Evolutionary conservation across 495 filamentous ascomycete species (phyloP).

Genomic region (Hypoxylon trugodes): DNA sequence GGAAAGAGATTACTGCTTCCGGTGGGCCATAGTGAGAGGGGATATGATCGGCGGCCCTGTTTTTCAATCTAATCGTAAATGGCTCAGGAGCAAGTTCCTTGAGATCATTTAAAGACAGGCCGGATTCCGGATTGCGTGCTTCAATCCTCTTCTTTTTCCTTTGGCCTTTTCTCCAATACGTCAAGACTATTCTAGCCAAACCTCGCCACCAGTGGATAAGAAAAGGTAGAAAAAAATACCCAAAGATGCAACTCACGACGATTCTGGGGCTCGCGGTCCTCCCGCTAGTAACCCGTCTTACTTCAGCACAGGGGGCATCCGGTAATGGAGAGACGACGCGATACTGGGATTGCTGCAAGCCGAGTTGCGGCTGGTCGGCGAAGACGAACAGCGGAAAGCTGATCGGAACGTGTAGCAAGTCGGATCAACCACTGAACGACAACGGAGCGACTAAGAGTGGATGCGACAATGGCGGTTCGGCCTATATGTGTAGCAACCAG

Average conservation of each 20-base stretch:
- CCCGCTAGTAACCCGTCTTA: constrained; percentile 13
- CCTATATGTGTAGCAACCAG: constrained; percentile 71
- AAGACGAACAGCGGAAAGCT: constrained; percentile 59
- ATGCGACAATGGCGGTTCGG: constrained; percentile 62
- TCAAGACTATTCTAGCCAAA: neutral
- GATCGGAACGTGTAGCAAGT: constrained; percentile 62
- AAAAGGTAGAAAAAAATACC: neutral
- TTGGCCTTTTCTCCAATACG: neutral
- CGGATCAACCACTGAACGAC: constrained; percentile 62
- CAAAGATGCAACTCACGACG: constrained; percentile 32
- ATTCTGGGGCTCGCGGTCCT: constrained; percentile 22
- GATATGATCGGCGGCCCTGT: constrained; percentile 17
- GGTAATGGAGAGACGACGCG: constrained; percentile 65
- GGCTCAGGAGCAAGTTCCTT: neutral
- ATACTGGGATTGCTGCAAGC: constrained; percentile 79
- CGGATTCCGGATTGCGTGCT: constrained; percentile 28
- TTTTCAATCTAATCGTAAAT: neutral
- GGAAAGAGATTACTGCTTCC: constrained; percentile 24
- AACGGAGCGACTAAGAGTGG: constrained; percentile 54
- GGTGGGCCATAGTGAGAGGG: constrained; percentile 31
- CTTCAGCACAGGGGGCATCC: constrained; percentile 39
- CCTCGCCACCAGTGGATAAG: neutral
- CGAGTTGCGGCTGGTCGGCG: constrained; percentile 68
- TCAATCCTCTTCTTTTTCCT: neutral
- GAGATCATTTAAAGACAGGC: constrained; percentile 22